Base-by-base conservation (phyloP, 1,139 yeast species). In the Sugiyamaella neomexicana region DNA sequence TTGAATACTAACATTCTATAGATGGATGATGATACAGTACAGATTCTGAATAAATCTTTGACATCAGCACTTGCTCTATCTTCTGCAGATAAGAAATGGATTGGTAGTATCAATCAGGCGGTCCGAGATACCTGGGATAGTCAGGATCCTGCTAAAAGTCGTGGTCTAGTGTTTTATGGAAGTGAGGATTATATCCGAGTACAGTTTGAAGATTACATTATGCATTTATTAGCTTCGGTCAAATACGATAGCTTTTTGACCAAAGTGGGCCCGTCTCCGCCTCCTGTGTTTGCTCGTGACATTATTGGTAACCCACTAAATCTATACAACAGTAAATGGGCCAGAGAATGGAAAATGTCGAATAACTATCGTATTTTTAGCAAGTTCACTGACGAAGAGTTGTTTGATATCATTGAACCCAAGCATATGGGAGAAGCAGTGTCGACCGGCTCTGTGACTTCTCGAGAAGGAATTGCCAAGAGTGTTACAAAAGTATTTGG, bases 121-220 rank as follows among this genome's bases (percentile, higher is more conserved):
- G 86, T 69, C 36, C 59, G 60, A 54, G 65, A 60, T 29, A 63
- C 73, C 1, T 72, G 82, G 80, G 67, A 74, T 63, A 70, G 76
- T 57, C 72, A 75, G 55, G 75, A 78, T 54, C 69, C 72, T 55
- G 69, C 70, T 67, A 65, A 77, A 25, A 78, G 83, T 1, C 74
- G 74, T 57, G 80, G 77, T 51, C 72, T 73, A 16, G 71, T 70
- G 1, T 85, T 78, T 65, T 71, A 73, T 46, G 98, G 98, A 1
- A 88, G 90, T 63, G 97, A 93, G 64, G 99, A 93, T 69, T 88
- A 85, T 64, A 85, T 93, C 37, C 75, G 99, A 54, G 80, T 84
- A 70, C 89, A 85, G 63, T 91, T 91, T 71, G 99, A 93, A 67
- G 97, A 90, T 64, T 93, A 93, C 66, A 71, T 91, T 37, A 79